Evolutionary conservation across 2,329 filamentous ascomycete species (phyloP).

Genomic region (Hymenoscyphus scutula): DNA sequence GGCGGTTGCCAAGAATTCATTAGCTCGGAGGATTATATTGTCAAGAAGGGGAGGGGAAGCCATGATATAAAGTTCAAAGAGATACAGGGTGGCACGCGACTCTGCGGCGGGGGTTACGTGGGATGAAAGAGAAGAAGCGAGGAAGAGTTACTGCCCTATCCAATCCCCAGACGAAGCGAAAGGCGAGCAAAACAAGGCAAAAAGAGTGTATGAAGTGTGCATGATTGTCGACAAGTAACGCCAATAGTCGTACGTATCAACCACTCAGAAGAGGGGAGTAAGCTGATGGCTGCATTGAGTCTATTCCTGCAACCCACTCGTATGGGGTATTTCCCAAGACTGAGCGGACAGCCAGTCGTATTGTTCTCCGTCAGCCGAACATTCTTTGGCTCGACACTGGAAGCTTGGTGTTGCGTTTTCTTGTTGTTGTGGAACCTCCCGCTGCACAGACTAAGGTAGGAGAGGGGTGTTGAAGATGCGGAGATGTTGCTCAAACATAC

Average conservation of each 20-base stretch:
- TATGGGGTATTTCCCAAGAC: background rate
- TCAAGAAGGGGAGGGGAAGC: background rate
- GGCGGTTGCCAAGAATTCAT: background rate
- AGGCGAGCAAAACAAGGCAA: background rate
- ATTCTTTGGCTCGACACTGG: no score
- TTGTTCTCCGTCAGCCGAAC: background rate
- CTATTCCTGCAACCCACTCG: background rate
- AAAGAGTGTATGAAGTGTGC: no score
- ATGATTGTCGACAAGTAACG: background rate
- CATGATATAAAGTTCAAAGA: background rate
- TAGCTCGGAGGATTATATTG: background rate
- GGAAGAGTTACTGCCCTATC: background rate
- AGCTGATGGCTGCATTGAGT: background rate
- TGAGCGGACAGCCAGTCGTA: background rate
- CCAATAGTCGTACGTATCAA: background rate
- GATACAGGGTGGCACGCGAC: background rate
- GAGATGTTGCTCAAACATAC: no score
- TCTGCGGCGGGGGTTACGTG: background rate
- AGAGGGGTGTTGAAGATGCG: no score
- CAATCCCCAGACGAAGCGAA: background rate
- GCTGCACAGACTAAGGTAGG: no score
- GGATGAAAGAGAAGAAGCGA: background rate
- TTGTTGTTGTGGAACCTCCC: no score
- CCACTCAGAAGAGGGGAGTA: background rate
- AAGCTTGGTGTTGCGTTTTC: no score